Base-by-base conservation (phyloP, 169 alveolate species). In the Eimeria maxima region DNA sequence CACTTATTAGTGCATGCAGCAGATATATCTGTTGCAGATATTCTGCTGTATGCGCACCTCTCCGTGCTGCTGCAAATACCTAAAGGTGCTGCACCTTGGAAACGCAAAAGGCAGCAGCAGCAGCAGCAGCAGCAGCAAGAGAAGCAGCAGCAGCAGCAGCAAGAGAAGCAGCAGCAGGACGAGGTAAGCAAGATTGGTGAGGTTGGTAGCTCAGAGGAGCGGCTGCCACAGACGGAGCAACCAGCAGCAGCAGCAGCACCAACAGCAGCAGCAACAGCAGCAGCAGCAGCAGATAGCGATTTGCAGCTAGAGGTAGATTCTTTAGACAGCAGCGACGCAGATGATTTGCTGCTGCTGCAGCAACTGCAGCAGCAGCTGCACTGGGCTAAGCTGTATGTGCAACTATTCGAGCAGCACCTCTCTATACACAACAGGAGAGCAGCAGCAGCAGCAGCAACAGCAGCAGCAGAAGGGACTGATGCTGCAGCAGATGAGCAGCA, bases 301-400 rank as follows among this genome's bases (percentile, higher is more conserved):
- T 73, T 16, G 74, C 74, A 65, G 74, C 74, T 73, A 42, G 83
- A 73, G 83, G 83, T 73, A 20, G 55, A 73, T n/a, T 18, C 50
- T 27, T 42, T 73, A 42, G 83, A 73, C 83, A 73, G 83, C 83
- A 38, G 50, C 55, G 7, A 42, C 11, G 57, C 57, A 50, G 57
- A 50, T 5, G 57, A 50, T 50, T 7, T 7, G 57, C 57, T 50
- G 57, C 83, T 73, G 83, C 45, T 24, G 83, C 50, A 29, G 83
- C 83, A 73, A 42, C 83, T 73, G 83, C 83, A 73, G 50, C 83
- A 73, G 83, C 83, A 6, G 83, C 83, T 73, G 83, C 83, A 73
- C 50, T 73, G 83, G 83, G 83, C 47, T n/a, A 20, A 42, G 83
- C 83, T 22, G 13, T 73, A 73, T 38, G 83, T 73, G 44, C 55